These are phyloP conservation scores for Acanthamoeba healyi DNA, from an alignment of 208 protist genomes.

Conservation along the genomic window DNA sequence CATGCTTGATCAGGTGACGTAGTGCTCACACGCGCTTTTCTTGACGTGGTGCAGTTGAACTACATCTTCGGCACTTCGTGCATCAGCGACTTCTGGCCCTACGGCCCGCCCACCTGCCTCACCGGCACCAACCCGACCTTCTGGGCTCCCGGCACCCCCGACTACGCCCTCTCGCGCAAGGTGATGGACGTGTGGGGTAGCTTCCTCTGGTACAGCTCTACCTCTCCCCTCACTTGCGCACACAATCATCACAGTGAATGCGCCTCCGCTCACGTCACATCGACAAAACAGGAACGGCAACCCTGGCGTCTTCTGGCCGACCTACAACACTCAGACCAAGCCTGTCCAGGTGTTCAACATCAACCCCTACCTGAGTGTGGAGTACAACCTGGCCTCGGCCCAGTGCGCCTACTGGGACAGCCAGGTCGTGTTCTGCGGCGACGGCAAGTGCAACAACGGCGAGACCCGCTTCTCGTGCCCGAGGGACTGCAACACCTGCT, in stretches of 20 bases:
- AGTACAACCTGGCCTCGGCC: slow-evolving; percentile 13
- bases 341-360: neutral
- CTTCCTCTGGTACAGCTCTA: slow-evolving; percentile 29
- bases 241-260: neutral
- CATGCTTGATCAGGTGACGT: neutral
- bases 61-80: slow-evolving; percentile 42
- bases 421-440: slow-evolving; percentile 10
- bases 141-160: neutral
- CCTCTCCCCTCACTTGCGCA: neutral
- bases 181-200: slow-evolving; percentile 7
- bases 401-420: slow-evolving; percentile 47
- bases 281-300: slow-evolving; percentile 27
- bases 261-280: neutral
- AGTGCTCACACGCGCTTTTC: neutral
- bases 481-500: slow-evolving; percentile 6
- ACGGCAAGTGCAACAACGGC: neutral
- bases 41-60: slow-evolving; percentile 3
- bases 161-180: neutral
- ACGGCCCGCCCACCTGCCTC: slow-evolving; percentile 23
- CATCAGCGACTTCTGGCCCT: slow-evolving; percentile 64
- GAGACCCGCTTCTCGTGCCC: neutral
- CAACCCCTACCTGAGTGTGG: neutral
- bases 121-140: neutral
- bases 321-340: neutral
- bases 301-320: slow-evolving; percentile 14